Base-by-base conservation (phyloP, 2,329 filamentous ascomycete species). In the Botrytis aclada region DNA sequence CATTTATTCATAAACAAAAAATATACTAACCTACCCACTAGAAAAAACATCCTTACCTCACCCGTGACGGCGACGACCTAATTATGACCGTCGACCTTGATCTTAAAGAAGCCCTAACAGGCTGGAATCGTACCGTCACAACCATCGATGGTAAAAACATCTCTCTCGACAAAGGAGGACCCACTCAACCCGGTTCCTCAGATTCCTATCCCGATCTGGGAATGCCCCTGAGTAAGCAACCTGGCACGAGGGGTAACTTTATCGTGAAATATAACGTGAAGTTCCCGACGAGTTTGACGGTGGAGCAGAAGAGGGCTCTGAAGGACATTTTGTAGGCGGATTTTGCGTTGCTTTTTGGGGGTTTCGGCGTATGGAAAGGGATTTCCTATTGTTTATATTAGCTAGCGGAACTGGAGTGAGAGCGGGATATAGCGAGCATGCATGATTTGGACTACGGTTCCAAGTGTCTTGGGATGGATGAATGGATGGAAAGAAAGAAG, bases 141-240 rank as follows among this genome's bases (percentile, higher is more conserved):
- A 99, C 95, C 16, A 98, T 99, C 78, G 96, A 99, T 79, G 93
- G 93, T 78, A 95, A 93, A 81, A 92, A 95, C 79, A 85, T 99
- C 77, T 89, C 86, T 69, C 88, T 98, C 56, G 89, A 93, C 62
- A 95, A 94, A 82, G 84, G 86, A 8, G 95, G 95, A 0, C 95
- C 95, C 1, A 98, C 95, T 10, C 91, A 92, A 73, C 95, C 95
- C 0, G 93, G 92, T 20, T 93, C 90, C 81, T 90, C 90, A 78
- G 95, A 98, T 77, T 86, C 86, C 45, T 99, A 93, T 81, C 96
- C 96, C 0, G 88, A 89, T 8, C 86, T 93, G n/a, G 96, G 96
- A 74, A 98, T 99, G 96, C 94, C 95, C 54, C 90, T 96, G 79
- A 93, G 93, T 74, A 98, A 97, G 87, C 95, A 94, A 81, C 93